Evolutionary conservation across 768 basidiomycete species (phyloP).

Genomic region (Amanita phalloides): DNA sequence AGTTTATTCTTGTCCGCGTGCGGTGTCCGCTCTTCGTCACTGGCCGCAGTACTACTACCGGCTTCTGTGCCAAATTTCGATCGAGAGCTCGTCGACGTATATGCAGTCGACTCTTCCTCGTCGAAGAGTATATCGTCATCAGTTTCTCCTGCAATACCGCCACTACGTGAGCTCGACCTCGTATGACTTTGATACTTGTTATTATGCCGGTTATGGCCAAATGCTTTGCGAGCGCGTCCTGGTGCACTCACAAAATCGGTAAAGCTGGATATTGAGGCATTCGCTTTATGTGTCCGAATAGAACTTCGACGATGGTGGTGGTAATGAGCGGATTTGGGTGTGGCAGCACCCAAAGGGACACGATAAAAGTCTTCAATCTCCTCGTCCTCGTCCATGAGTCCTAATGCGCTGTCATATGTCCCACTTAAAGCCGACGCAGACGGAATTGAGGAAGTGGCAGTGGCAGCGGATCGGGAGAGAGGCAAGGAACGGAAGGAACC

Average conservation of each 20-base stretch:
- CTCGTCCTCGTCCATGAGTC: conserved; percentile 40
- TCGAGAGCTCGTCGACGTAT: conserved; percentile 30
- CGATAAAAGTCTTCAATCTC: conserved; percentile 61
- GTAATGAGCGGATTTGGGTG: conserved; percentile 15
- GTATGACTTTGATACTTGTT: neutral
- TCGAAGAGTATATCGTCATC: conserved; percentile 56
- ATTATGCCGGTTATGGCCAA: conserved; percentile 14
- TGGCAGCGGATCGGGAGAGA: conserved; percentile 31
- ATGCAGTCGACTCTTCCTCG: conserved; percentile 36
- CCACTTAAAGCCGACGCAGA: conserved; percentile 17
- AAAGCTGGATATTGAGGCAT: conserved; percentile 39
- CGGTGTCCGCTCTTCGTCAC: conserved; percentile 25
- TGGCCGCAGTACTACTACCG: conserved; percentile 23
- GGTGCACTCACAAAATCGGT: conserved; percentile 58
- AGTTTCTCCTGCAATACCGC: conserved; percentile 16
- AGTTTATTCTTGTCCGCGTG: conserved; percentile 4
- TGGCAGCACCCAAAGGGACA: conserved; percentile 43
- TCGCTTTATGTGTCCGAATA: conserved; percentile 11
- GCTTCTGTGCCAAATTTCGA: conserved; percentile 34
- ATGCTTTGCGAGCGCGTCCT: conserved; percentile 21
- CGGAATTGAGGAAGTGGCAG: conserved; percentile 14
- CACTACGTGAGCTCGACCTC: conserved; percentile 6
- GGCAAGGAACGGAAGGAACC: conserved; percentile 84
- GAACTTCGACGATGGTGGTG: conserved; percentile 19
- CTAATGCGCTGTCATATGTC: conserved; percentile 27